These are phyloP conservation scores for Cucurbita pepo DNA, from an alignment of 306 rosid species.

Conservation along the genomic window DNA sequence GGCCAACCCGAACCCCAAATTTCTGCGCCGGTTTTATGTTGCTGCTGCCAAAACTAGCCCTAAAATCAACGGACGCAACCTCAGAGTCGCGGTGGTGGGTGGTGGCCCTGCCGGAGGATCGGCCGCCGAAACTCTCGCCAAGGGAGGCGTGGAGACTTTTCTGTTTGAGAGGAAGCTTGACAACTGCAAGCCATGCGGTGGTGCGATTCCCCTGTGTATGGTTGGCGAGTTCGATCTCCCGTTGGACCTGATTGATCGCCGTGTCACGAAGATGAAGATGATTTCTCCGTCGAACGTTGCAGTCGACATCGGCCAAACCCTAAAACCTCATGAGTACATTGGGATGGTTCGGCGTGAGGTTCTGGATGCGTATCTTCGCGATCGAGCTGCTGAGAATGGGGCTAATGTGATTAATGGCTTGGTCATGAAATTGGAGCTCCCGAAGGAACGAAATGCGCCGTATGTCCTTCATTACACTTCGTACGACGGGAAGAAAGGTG, in stretches of 20 bases:
- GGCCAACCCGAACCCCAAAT: background rate
- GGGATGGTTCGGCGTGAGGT: slow-evolving; percentile 97
- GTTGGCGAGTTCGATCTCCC: slow-evolving; percentile 90
- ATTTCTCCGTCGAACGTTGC: slow-evolving; percentile 95
- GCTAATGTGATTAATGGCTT: slow-evolving; percentile 68
- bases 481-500: slow-evolving; percentile 56
- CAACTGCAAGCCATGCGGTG: slow-evolving; percentile 97
- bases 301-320: slow-evolving; percentile 70
- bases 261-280: slow-evolving; percentile 97
- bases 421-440: slow-evolving; percentile 75
- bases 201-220: slow-evolving; percentile 96
- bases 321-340: slow-evolving; percentile 89
- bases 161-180: slow-evolving; percentile 82
- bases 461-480: slow-evolving; percentile 63
- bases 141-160: slow-evolving; percentile 73
- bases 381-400: slow-evolving; percentile 64
- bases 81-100: slow-evolving; percentile 75
- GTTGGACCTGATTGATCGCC: slow-evolving; percentile 77
- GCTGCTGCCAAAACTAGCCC: slow-evolving; percentile 53
- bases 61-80: slow-evolving; percentile 52
- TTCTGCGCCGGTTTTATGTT: slow-evolving; percentile 26
- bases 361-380: slow-evolving; percentile 51
- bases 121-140: slow-evolving; percentile 69
- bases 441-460: slow-evolving; percentile 36
- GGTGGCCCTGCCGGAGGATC: slow-evolving; percentile 86